A percentile compares a stretch with the other conserved stretches of the same genome.
Evolutionary conservation across 345 rosid genomes (phyloP).

Genomic region (Noccaea caerulescens): DNA sequence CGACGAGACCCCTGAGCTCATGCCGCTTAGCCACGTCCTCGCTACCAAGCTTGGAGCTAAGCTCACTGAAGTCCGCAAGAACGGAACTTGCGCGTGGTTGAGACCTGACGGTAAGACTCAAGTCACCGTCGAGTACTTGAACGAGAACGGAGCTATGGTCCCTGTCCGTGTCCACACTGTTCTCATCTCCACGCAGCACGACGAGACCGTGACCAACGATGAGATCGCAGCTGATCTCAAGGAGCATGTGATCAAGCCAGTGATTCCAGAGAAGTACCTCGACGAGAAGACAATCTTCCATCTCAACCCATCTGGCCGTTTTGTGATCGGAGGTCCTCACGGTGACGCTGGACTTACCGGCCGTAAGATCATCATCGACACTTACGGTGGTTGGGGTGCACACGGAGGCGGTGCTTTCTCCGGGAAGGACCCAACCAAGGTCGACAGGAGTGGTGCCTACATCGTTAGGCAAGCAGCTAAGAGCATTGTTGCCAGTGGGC

Average conservation of each 20-base stretch:
- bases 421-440: conserved; percentile 78
- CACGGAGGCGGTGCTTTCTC: conserved; percentile 90
- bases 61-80: conserved; percentile 68
- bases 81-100: conserved; percentile 46
- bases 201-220: conserved; percentile 50
- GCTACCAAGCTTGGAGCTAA: conserved; percentile 81
- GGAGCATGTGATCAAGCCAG: conserved; percentile 71
- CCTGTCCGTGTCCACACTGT: conserved; percentile 51
- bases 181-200: conserved; percentile 49
- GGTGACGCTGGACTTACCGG: conserved; percentile 90
- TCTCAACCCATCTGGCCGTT: conserved; percentile 81
- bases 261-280: conserved; percentile 72
- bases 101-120: conserved; percentile 51
- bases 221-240: conserved; percentile 53
- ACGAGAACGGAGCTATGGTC: conserved; percentile 50
- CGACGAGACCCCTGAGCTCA: conserved; percentile 73
- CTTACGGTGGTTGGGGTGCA: conserved; percentile 84
- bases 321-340: conserved; percentile 81
- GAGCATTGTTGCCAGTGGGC: conserved; percentile 50
- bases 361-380: conserved; percentile 80
- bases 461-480: conserved; percentile 59
- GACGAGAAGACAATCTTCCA: conserved; percentile 88
- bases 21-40: conserved; percentile 75
- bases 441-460: conserved; percentile 81
- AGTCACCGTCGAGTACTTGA: conserved; percentile 47